Evolutionary conservation across 257 asterid genomes (phyloP).

Genomic region (Solanum peruvianum): DNA sequence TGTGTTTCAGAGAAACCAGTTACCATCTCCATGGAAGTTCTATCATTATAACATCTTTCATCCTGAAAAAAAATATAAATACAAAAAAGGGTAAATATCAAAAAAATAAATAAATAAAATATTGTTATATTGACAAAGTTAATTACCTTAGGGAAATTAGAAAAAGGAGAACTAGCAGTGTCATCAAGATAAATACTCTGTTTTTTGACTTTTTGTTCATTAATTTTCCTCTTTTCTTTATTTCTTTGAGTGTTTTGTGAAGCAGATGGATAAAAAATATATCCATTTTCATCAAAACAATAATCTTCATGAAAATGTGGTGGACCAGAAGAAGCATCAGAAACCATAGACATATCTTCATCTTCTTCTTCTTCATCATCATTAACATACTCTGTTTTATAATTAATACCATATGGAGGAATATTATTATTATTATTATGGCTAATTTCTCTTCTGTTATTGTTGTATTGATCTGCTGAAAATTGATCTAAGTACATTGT

Average conservation of each 20-base stretch:
- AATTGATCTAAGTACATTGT: conserved; percentile 67
- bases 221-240: conserved; percentile 13
- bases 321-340: conserved; percentile 94
- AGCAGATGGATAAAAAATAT: not conserved
- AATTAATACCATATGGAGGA: not conserved
- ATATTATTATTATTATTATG: not conserved
- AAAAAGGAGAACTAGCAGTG: conserved; percentile 77
- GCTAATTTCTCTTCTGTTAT: conserved; percentile 1
- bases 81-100: not conserved
- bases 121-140: not conserved
- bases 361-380: conserved; percentile 19
- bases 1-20: conserved; percentile 30
- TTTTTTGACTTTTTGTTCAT: conserved; percentile 6
- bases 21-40: conserved; percentile 16
- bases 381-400: conserved; percentile 3
- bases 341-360: conserved; percentile 71
- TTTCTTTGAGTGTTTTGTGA: conserved; percentile 6
- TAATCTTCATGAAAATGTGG: conserved; percentile 35
- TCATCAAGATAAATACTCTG: conserved; percentile 61
- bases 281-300: conserved; percentile 8
- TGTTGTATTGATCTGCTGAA: conserved; percentile 24
- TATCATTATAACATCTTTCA: conserved; percentile 27
- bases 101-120: not conserved
- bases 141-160: conserved; percentile 34
- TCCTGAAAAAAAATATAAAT: conserved; percentile 17